Evolutionary conservation across 75 land plant species (phyloP).

Genomic region (Picea sitchensis): DNA sequence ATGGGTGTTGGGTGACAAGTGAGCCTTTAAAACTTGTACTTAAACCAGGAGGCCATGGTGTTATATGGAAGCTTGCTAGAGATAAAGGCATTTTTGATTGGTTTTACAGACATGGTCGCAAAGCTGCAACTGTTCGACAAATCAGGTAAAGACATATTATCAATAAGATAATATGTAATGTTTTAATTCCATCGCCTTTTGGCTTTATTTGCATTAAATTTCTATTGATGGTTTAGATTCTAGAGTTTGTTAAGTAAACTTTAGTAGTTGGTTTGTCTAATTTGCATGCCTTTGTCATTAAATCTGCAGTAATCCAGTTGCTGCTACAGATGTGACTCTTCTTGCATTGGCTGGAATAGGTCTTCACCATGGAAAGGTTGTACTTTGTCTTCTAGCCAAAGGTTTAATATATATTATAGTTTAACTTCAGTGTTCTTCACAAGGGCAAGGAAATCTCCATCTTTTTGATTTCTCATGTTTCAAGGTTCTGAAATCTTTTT

Average conservation of each 20-base stretch:
- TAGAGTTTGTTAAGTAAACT: background rate
- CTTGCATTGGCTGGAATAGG: slow-evolving; percentile 95
- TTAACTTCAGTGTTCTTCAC: background rate
- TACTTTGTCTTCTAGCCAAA: background rate
- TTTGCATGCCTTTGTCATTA: slow-evolving; percentile 12
- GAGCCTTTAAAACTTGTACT: slow-evolving; percentile 61
- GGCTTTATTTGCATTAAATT: background rate
- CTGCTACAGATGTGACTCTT: slow-evolving; percentile 90
- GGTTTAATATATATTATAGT: background rate
- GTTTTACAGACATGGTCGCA: slow-evolving; percentile 79
- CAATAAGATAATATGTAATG: background rate
- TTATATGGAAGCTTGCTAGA: slow-evolving; percentile 91
- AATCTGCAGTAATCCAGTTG: slow-evolving; percentile 89
- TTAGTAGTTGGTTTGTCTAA: background rate
- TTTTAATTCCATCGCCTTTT: background rate
- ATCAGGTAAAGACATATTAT: slow-evolving; percentile 60
- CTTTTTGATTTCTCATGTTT: background rate
- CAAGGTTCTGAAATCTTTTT: background rate
- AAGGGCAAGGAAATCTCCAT: background rate
- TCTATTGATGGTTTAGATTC: background rate
- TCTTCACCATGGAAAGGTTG: slow-evolving; percentile 67
- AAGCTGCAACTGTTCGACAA: slow-evolving; percentile 92
- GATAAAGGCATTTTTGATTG: slow-evolving; percentile 86
- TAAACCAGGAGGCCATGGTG: slow-evolving; percentile 99
- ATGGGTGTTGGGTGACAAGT: slow-evolving; percentile 80